Percentiles rank a stretch among this genome's conserved stretches.
These are phyloP conservation scores for Paxillus rubicundulus DNA, from an alignment of 768 basidiomycete genomes.

Conservation along the genomic window DNA sequence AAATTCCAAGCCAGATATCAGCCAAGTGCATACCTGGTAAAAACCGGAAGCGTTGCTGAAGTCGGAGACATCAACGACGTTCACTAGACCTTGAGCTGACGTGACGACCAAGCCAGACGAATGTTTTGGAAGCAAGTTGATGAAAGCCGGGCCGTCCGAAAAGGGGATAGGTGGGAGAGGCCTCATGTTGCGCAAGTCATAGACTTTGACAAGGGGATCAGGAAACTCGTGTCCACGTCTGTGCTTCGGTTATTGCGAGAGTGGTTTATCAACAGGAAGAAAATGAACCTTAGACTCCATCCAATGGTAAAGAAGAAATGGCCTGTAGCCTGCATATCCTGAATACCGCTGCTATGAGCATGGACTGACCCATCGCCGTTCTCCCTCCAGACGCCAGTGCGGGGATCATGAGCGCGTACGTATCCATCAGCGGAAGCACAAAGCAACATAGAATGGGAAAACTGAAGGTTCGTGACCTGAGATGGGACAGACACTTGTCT, in stretches of 20 bases:
- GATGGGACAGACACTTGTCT: slow-evolving; percentile 59
- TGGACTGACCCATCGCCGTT: slow-evolving; percentile 56
- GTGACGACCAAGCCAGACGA: slow-evolving; percentile 70
- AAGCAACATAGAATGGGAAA: slow-evolving; percentile 60
- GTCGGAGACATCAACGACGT: slow-evolving; percentile 79
- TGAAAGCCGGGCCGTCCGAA: slow-evolving; percentile 82
- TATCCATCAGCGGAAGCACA: slow-evolving; percentile 74
- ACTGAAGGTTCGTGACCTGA: slow-evolving; percentile 60
- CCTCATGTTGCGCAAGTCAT: slow-evolving; percentile 81
- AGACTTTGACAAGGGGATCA: slow-evolving; percentile 91
- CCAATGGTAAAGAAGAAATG: slow-evolving; percentile 87
- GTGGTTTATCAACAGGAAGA: neutral
- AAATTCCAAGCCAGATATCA: neutral
- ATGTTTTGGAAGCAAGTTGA: slow-evolving; percentile 75
- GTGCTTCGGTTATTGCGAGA: slow-evolving; percentile 12
- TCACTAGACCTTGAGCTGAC: slow-evolving; percentile 80
- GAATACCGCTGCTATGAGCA: slow-evolving; percentile 80
- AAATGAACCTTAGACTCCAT: slow-evolving; percentile 70
- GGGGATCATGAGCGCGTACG: slow-evolving; percentile 67
- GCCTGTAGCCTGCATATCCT: slow-evolving; percentile 76
- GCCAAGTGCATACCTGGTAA: slow-evolving; percentile 58
- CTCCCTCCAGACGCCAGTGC: slow-evolving; percentile 53
- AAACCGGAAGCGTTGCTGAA: slow-evolving; percentile 68
- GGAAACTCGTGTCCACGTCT: slow-evolving; percentile 87
- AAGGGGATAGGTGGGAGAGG: slow-evolving; percentile 86